Percentiles rank a stretch among this genome's conserved stretches.
Conservation (phyloP, 2,329 filamentous ascomycete genomes). For the Colletotrichum eremochloae region DNA sequence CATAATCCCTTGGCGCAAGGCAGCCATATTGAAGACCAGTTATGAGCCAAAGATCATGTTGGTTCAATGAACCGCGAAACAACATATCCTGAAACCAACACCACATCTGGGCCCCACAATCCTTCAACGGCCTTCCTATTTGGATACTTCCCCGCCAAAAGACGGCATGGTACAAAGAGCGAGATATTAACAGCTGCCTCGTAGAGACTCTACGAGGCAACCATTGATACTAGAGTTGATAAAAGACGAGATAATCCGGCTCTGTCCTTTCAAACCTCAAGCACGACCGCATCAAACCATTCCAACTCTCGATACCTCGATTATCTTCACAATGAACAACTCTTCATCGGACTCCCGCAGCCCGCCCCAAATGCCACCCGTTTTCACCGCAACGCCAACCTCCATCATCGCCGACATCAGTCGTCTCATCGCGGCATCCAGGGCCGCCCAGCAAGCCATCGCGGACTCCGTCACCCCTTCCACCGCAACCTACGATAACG, state of each 20-base stretch:
- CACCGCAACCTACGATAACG: slow-evolving; percentile 20
- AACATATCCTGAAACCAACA: neutral
- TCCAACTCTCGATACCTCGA: neutral
- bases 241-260: neutral
- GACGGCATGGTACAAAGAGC: no score
- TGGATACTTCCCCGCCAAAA: neutral
- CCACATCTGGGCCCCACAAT: neutral
- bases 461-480: neutral
- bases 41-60: neutral
- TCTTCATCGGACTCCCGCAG: neutral
- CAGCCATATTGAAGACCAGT: neutral
- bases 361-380: slow-evolving; percentile 10
- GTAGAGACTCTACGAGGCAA: no score
- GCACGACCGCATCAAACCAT: neutral
- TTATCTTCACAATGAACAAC: neutral
- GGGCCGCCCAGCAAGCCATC: neutral
- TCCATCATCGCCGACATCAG: neutral
- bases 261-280: neutral
- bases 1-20: neutral
- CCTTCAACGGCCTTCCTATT: neutral
- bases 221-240: neutral
- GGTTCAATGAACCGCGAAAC: neutral
- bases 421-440: neutral
- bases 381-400: slow-evolving; percentile 3
- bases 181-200: neutral